These are phyloP conservation scores for Arachnomyces sp. DNA, from an alignment of 2,329 filamentous ascomycete genomes.

Conservation along the genomic window DNA sequence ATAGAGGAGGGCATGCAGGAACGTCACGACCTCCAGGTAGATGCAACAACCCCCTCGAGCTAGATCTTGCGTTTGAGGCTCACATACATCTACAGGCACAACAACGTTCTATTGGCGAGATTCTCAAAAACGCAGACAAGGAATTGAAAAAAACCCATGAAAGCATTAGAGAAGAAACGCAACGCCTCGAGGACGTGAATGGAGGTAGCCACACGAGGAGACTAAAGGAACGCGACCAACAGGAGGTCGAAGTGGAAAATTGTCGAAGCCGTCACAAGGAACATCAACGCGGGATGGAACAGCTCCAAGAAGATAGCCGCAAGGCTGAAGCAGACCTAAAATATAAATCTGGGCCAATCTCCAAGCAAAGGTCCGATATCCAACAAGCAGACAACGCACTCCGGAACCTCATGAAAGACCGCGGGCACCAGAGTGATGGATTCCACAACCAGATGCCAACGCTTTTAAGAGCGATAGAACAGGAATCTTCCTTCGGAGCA, in stretches of 20 bases:
- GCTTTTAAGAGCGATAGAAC: slow-evolving; percentile 60
- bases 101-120: slow-evolving; percentile 56
- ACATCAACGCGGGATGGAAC: slow-evolving; percentile 29
- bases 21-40: slow-evolving; percentile 45
- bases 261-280: slow-evolving; percentile 36
- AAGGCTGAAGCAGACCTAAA: slow-evolving; percentile 26
- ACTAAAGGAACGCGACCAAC: slow-evolving; percentile 50
- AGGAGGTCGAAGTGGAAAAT: slow-evolving; percentile 43
- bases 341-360: slow-evolving; percentile 17
- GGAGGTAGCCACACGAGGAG: slow-evolving; percentile 61
- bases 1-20: slow-evolving; percentile 48
- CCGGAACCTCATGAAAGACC: slow-evolving; percentile 46
- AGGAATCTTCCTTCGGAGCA: slow-evolving; percentile 59
- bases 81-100: slow-evolving; percentile 42
- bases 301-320: slow-evolving; percentile 28
- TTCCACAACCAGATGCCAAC: slow-evolving; percentile 56
- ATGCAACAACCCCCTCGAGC: background rate
- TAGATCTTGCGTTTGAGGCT: slow-evolving; percentile 11
- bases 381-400: slow-evolving; percentile 45
- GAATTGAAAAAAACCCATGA: slow-evolving; percentile 34
- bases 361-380: slow-evolving; percentile 48
- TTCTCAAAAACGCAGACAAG: slow-evolving; percentile 46
- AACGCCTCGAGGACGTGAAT: slow-evolving; percentile 57
- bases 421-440: slow-evolving; percentile 52
- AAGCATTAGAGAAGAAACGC: slow-evolving; percentile 41